A percentile compares a stretch with the other conserved stretches of the same genome.
phyloP scores from a whole-genome alignment of 352 stramenopile genomes.

The Phytophthora megakarya region DNA sequence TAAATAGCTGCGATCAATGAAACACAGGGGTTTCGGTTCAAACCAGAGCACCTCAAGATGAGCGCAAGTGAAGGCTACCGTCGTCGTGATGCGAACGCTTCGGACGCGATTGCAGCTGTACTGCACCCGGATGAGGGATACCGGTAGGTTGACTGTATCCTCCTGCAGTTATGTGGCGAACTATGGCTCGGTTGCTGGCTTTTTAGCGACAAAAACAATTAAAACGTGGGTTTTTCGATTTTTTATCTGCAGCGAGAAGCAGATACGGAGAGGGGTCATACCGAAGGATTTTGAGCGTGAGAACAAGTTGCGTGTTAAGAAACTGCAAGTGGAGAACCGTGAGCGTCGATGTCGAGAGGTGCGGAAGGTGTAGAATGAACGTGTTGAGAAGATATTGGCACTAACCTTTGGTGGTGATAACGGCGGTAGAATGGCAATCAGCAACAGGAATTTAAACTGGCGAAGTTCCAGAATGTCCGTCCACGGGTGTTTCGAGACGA shows the following conservation, averaged over 20 bases:
- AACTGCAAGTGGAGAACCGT: conserved; percentile 62
- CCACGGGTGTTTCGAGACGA: conserved; percentile 54
- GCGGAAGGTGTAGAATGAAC: background rate
- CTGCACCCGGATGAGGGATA: conserved; percentile 67
- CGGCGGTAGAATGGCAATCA: conserved; percentile 36
- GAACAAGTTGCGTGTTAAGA: conserved; percentile 69
- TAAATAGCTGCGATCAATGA: background rate
- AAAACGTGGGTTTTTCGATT: background rate
- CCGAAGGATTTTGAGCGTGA: conserved; percentile 68
- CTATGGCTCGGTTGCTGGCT: background rate
- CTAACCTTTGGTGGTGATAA: conserved; percentile 12
- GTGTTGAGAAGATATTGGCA: background rate
- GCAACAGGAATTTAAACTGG: conserved; percentile 67
- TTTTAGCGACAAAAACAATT: conserved; percentile 4
- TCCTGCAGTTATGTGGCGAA: background rate
- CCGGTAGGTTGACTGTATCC: conserved; percentile 31
- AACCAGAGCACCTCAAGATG: conserved; percentile 36
- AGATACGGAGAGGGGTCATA: conserved; percentile 53
- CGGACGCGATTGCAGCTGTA: conserved; percentile 66
- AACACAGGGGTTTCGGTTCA: conserved; percentile 21
- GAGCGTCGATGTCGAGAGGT: conserved; percentile 55
- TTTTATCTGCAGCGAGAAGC: conserved; percentile 52
- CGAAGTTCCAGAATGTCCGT: conserved; percentile 62
- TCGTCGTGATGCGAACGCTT: conserved; percentile 69
- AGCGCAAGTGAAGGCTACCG: conserved; percentile 50